Base-by-base conservation (phyloP, 2,329 filamentous ascomycete genomes). In the Scortechinia acanthostroma region DNA sequence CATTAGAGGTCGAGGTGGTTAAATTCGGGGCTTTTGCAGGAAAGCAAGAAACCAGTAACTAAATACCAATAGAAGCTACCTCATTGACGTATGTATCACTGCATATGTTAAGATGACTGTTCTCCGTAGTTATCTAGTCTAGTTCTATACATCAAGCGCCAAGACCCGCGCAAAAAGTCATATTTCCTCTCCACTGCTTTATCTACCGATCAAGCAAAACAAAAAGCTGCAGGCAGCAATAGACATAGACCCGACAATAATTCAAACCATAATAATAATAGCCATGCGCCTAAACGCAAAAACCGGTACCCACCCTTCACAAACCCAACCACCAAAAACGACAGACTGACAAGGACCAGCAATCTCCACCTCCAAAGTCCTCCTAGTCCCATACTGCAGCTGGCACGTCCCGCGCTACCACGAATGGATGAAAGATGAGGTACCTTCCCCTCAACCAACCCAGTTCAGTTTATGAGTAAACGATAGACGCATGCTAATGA, bases 1-100 rank as follows among this genome's bases (percentile, higher is more conserved):
- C 87, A 1, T 63, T 96, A 48, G 87, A 91, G 42, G 82, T 87
- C 1, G 83, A 90, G 52, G 70, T 77, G 43, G 70, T 96, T 19
- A 82, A 77, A 55, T 76, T 81, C 45, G 47, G 50, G 40, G 45
- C 54, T 14, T 48, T 40, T 19, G 6, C 6, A 19, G 35, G 35
- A 17, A 40, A 40, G 35, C 14, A 19, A 6, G 20, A 17, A 19
- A 40, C 6, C 10, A 40, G 20, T 40, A 40, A 40, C n/a, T 30
- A 30, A n/a, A 30, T n/a, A 30, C 10, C 25, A 10, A 10, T 30
- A 30, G 10, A 30, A 30, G 10, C n/a, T 10, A 30, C 25, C n/a
- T n/a, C n/a, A n/a, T n/a, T n/a, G n/a, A n/a, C n/a, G n/a, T n/a
- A n/a, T n/a, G n/a, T n/a, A n/a, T n/a, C n/a, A n/a, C n/a, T n/a